phyloP scores from a whole-genome alignment of 2,329 filamentous ascomycete genomes.

The Fusarium sp. region DNA sequence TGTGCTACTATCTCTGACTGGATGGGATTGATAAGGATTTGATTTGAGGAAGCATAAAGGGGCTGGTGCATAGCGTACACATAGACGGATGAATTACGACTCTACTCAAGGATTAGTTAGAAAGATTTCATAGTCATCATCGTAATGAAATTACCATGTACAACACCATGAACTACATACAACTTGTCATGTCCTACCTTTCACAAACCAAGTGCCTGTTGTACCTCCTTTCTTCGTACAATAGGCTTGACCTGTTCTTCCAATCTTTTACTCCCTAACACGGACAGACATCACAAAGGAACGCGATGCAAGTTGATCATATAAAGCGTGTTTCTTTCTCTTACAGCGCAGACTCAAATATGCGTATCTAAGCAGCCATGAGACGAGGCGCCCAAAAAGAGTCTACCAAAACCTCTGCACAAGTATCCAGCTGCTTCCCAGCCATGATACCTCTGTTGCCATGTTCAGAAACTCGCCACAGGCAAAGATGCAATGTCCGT shows the following conservation, averaged over 20 bases:
- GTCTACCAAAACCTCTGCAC: conserved; percentile 29
- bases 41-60: background rate
- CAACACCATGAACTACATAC: background rate
- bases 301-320: conserved; percentile 28
- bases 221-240: background rate
- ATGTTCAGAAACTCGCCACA: conserved; percentile 35
- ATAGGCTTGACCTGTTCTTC: background rate
- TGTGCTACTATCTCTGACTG: background rate
- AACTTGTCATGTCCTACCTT: background rate
- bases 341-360: conserved; percentile 45
- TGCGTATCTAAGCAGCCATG: conserved; percentile 45
- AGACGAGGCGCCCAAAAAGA: conserved; percentile 30
- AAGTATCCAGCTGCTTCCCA: conserved; percentile 29
- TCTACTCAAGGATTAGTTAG: conserved; percentile 4
- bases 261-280: background rate
- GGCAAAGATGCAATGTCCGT: conserved; percentile 36
- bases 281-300: conserved; percentile 4
- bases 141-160: conserved; percentile 8
- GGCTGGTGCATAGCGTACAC: background rate
- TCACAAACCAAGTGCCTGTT: background rate
- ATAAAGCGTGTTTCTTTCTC: conserved; percentile 39
- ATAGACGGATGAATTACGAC: conserved; percentile 19
- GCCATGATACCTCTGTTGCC: conserved; percentile 23
- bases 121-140: conserved; percentile 3
- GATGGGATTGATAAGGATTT: background rate